These are phyloP conservation scores for Trametes coccinea DNA, from an alignment of 768 basidiomycete genomes.

Conservation along the genomic window DNA sequence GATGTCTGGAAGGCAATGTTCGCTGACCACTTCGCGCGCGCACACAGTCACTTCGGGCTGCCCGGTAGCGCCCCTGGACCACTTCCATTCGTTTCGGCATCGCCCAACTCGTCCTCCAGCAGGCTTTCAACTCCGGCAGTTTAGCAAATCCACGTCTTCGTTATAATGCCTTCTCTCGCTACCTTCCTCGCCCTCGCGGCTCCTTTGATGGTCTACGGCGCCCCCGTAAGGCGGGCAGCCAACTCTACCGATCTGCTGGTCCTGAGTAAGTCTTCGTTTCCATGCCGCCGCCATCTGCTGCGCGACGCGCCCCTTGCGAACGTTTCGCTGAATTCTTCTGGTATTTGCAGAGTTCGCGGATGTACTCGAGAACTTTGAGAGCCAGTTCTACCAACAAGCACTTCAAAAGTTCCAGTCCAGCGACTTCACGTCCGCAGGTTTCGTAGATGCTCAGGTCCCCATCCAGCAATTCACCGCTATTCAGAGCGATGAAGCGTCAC, in stretches of 20 bases:
- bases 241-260: conserved; percentile 50
- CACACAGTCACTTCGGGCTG: conserved; percentile 59
- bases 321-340: background rate
- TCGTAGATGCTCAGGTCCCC: conserved; percentile 52
- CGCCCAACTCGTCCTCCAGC: conserved; percentile 27
- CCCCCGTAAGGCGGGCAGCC: conserved; percentile 37
- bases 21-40: conserved; percentile 6
- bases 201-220: conserved; percentile 26
- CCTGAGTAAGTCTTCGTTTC: conserved; percentile 49
- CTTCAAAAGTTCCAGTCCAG: conserved; percentile 60
- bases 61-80: conserved; percentile 68
- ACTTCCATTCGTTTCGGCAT: conserved; percentile 29
- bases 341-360: conserved; percentile 62
- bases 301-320: background rate
- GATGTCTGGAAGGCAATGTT: conserved; percentile 3
- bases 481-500: conserved; percentile 60
- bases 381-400: conserved; percentile 66
- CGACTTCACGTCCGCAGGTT: conserved; percentile 70
- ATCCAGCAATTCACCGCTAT: conserved; percentile 63
- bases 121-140: conserved; percentile 30
- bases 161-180: conserved; percentile 28
- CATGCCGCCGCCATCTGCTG: background rate
- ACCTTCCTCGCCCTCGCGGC: conserved; percentile 30
- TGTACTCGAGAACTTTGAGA: conserved; percentile 74
- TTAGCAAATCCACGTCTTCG: conserved; percentile 5